Base-by-base conservation (phyloP, 208 protist species). In the Zelonia costaricensis region DNA sequence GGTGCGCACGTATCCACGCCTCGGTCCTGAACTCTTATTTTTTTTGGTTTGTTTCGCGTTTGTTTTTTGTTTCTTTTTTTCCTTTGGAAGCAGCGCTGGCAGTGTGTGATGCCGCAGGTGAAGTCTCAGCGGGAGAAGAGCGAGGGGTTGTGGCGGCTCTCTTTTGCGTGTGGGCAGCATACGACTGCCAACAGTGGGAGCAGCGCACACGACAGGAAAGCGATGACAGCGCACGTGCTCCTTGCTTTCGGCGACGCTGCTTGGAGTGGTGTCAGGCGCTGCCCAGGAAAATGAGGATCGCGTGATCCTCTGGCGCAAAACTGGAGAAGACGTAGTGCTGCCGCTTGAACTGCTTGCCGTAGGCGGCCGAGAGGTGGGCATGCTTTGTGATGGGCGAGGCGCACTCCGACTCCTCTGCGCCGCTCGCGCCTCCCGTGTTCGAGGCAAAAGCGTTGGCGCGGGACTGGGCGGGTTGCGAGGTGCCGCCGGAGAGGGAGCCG, bases 251-350 rank as follows among this genome's bases (percentile, higher is more conserved):
- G n/a, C n/a, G n/a, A n/a, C n/a, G n/a, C n/a, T n/a, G n/a, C n/a
- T n/a, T n/a, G n/a, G n/a, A n/a, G 31, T 25, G 28, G 39, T n/a
- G 8, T 59, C 59, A 54, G n/a, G 64, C 62, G 12, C 59, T 76
- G 7, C 74, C 63, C 30, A 88, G 40, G 38, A 79, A 79, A 0
- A 82, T 42, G 8, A 72, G 53, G 25, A 76, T 55, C 20, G 54
- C 27, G 53, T 76, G 73, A 40, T 75, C 65, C 23, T 74, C 54
- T 23, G 60, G 52, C 16, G 73, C 46, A 51, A 64, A 75, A 28
- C 65, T 74, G 13, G 69, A 54, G 52, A 79, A 75, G 18, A 74
- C 61, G 47, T 76, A 76, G 33, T 65, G 59, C 7, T 65, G 30
- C 36, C 62, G 30, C 25, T 47, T n/a, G 28, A 76, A 80, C 33